Percentiles rank a stretch among this genome's conserved stretches.
phyloP scores from a whole-genome alignment of 2,329 filamentous ascomycete species.

The Shiraia sp. region DNA sequence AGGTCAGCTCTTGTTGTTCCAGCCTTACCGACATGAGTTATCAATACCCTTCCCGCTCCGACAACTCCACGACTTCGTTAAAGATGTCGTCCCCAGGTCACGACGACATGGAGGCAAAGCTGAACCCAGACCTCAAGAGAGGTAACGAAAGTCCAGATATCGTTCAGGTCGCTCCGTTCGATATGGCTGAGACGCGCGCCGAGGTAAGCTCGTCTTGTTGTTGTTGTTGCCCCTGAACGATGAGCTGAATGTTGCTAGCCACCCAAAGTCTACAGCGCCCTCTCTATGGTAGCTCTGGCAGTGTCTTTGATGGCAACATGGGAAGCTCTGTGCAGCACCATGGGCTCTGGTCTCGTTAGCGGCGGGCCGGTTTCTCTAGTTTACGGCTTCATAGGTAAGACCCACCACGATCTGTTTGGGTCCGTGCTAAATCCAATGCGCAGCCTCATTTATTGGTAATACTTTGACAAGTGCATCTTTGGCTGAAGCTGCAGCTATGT shows the following conservation, averaged over 20 bases:
- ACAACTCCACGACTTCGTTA: no score
- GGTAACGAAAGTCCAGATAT: neutral
- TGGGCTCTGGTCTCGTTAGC: slow-evolving; percentile 7
- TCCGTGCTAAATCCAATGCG: neutral
- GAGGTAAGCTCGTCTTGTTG: no score
- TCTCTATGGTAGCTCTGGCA: neutral
- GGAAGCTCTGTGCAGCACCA: slow-evolving; percentile 8
- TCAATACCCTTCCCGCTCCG: neutral
- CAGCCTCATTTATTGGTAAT: slow-evolving; percentile 1
- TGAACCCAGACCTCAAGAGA: neutral
- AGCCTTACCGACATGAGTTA: neutral
- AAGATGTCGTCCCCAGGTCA: neutral
- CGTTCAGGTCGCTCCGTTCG: neutral
- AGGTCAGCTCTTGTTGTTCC: no score
- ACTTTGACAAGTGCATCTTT: slow-evolving; percentile 7
- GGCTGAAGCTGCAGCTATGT: slow-evolving; percentile 8
- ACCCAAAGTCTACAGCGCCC: neutral
- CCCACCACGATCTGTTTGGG: neutral
- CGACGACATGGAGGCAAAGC: neutral
- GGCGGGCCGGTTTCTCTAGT: slow-evolving; percentile 9
- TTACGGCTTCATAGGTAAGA: slow-evolving; percentile 8
- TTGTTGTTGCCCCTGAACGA: neutral
- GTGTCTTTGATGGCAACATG: slow-evolving; percentile 10
- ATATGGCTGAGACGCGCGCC: no score
- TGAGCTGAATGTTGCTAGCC: neutral